Evolutionary conservation across 2,329 filamentous ascomycete species (phyloP).

Genomic region (Fusarium ambrosium): DNA sequence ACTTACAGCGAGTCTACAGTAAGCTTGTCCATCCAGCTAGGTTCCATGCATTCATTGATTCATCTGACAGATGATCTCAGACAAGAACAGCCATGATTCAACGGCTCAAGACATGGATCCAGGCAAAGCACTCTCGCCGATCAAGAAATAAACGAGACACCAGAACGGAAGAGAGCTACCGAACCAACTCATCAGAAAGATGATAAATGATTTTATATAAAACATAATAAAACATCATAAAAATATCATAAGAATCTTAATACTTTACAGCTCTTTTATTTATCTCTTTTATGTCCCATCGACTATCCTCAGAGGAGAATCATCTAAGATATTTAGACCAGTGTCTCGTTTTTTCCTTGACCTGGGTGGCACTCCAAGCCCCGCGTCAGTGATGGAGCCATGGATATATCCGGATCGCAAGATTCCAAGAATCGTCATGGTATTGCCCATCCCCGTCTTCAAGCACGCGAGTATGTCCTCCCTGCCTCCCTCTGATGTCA

Average conservation of each 20-base stretch:
- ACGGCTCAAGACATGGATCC: slow-evolving; percentile 1
- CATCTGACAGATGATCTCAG: background rate
- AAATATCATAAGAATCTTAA: too few species aligned
- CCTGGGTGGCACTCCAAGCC: background rate
- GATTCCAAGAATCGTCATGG: slow-evolving; percentile 9
- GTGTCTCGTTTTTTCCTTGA: too few species aligned
- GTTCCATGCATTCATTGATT: background rate
- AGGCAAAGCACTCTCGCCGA: background rate
- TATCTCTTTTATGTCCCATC: too few species aligned
- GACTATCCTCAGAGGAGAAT: too few species aligned
- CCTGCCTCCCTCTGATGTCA: slow-evolving; percentile 23
- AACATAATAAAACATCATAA: too few species aligned
- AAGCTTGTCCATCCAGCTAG: background rate
- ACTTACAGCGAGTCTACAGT: background rate
- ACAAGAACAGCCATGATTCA: slow-evolving; percentile 7
- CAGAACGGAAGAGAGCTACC: too few species aligned
- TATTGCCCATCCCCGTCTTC: slow-evolving; percentile 3
- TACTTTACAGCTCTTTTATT: too few species aligned
- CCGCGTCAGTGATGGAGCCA: background rate
- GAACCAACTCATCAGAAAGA: too few species aligned
- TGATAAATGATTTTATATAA: too few species aligned
- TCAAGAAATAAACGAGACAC: too few species aligned
- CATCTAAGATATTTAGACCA: too few species aligned
- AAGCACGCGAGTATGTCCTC: slow-evolving; percentile 32
- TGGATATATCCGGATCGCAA: background rate